phyloP scores from a whole-genome alignment of 2,329 filamentous ascomycete genomes.

The Aspergillus pseudoglaucus region DNA sequence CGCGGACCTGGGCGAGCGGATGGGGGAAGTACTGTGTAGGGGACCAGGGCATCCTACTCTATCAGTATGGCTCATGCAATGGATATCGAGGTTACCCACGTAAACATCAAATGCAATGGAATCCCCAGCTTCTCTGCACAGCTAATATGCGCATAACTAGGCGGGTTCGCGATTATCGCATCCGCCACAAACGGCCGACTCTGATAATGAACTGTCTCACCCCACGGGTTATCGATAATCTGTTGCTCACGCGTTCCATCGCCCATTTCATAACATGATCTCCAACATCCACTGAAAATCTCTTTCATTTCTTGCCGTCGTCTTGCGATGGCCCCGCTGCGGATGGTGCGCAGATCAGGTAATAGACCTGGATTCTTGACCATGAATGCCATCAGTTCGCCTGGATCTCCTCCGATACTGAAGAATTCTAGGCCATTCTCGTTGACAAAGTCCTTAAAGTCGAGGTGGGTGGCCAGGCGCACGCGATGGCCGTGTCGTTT shows the following conservation, averaged over 20 bases:
- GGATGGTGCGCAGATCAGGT: conserved; percentile 71
- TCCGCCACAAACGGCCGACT: conserved; percentile 71
- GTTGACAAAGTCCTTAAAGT: conserved; percentile 62
- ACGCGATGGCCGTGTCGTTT: conserved; percentile 65
- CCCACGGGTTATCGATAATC: conserved; percentile 44
- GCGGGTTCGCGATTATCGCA: conserved; percentile 80
- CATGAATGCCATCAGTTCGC: conserved; percentile 81
- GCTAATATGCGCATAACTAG: conserved; percentile 70
- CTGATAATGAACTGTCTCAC: conserved; percentile 35
- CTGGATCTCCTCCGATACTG: conserved; percentile 67
- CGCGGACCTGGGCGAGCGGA: conserved; percentile 74
- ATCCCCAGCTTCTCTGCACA: conserved; percentile 73
- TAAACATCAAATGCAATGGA: conserved; percentile 83
- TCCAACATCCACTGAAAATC: conserved; percentile 80
- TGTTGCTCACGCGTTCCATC: conserved; percentile 53
- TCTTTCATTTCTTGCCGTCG: conserved; percentile 68
- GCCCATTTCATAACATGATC: conserved; percentile 73
- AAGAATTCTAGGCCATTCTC: conserved; percentile 70
- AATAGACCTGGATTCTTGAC: conserved; percentile 82
- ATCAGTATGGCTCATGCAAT: conserved; percentile 7
- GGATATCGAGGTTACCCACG: conserved; percentile 44
- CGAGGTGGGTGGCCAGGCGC: conserved; percentile 64
- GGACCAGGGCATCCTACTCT: conserved; percentile 72
- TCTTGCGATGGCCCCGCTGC: conserved; percentile 69
- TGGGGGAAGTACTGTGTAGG: conserved; percentile 81